Conservation (phyloP, 139 green algal species). For the Volvox africanus region DNA sequence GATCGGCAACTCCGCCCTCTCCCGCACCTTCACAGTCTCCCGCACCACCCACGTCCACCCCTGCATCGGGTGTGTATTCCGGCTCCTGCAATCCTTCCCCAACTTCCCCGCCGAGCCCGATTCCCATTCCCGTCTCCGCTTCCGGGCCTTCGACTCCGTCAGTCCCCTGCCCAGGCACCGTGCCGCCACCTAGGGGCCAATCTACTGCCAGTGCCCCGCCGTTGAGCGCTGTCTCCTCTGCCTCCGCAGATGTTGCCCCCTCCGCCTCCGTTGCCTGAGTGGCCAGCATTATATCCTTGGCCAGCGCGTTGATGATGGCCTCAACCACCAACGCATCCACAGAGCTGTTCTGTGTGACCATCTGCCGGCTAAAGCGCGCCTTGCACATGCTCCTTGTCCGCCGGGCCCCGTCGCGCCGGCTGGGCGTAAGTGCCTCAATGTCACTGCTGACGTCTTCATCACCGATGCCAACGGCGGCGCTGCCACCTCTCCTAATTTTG, state of each 20-base stretch:
- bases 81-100: no score
- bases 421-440: neutral
- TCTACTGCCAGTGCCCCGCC: no score
- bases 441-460: neutral
- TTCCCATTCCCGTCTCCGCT: no score
- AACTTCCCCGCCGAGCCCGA: no score
- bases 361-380: neutral
- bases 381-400: slow-evolving; percentile 33
- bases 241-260: neutral
- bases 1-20: no score
- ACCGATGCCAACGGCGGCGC: neutral
- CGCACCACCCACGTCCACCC: no score
- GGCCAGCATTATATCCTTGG: neutral
- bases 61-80: no score
- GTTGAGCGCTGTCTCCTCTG: neutral
- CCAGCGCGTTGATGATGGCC: neutral
- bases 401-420: neutral
- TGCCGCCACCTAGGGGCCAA: no score
- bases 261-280: neutral
- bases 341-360: neutral
- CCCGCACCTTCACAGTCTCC: no score
- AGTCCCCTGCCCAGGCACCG: no score
- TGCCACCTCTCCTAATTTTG: neutral
- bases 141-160: no score
- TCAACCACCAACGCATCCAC: slow-evolving; percentile 40